These are phyloP conservation scores for Crithidia sp. DNA, from an alignment of 208 protist genomes.

Conservation along the genomic window DNA sequence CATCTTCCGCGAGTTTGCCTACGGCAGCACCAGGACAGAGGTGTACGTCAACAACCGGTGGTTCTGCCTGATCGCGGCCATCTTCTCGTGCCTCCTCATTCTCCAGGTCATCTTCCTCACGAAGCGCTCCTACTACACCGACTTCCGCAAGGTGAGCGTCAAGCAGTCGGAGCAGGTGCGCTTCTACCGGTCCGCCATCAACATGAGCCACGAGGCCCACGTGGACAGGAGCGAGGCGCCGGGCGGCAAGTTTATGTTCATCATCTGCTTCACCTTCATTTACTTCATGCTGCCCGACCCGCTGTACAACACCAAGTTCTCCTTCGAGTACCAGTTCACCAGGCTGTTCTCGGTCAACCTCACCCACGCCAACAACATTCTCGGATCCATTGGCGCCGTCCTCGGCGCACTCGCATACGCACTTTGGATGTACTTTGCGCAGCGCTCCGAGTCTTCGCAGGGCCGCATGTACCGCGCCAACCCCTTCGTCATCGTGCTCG, in stretches of 20 bases:
- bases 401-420: constrained; percentile 32
- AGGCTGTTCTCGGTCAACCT: constrained; percentile 6
- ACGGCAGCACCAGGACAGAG: not conserved
- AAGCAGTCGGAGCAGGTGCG: constrained; percentile 13
- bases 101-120: constrained; percentile 32
- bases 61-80: constrained; percentile 31
- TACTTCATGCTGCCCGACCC: constrained; percentile 51
- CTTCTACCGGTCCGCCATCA: constrained; percentile 13
- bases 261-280: constrained; percentile 48
- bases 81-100: constrained; percentile 32
- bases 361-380: constrained; percentile 20
- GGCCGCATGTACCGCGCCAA: constrained; percentile 18
- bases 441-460: constrained; percentile 21
- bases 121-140: constrained; percentile 33
- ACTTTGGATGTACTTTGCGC: constrained; percentile 43
- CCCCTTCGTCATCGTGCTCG: constrained; percentile 38
- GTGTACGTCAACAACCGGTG: constrained; percentile 26
- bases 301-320: constrained; percentile 22
- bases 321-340: constrained; percentile 12
- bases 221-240: constrained; percentile 1
- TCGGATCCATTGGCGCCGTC: constrained; percentile 29
- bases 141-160: constrained; percentile 12
- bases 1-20: constrained; percentile 20
- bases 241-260: constrained; percentile 39
- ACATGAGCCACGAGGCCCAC: constrained; percentile 10